Base-by-base conservation (phyloP, 352 stramenopile genomes). In the Bremia lactucae region DNA sequence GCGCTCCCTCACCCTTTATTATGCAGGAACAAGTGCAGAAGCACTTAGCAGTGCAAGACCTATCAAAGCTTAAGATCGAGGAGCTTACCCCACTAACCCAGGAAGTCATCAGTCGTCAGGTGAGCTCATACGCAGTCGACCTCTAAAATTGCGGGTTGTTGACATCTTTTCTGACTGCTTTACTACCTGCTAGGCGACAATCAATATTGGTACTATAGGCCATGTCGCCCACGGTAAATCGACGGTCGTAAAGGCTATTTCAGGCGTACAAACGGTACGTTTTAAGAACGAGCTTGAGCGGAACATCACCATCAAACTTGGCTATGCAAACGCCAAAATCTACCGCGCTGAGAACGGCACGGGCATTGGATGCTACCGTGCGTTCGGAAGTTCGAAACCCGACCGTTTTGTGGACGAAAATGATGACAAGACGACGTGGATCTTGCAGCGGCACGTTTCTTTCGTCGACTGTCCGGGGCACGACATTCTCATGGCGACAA, bases 291-390 rank as follows among this genome's bases (percentile, higher is more conserved):
- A 99, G 65, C 68, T 99, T 52, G 96, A 98, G 68, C 90, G 96
- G 60, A 99, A 99, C 80, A 99, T 99, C 68, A 99, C 97, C 43
- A 99, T 99, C 79, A 99, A 99, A 77, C 78, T 99, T n/a, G 96
- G 97, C 43, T 99, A 99, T 65, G 96, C 97, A 43, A 99, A 99
- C 67, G 97, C 96, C 39, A 99, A 99, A 78, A 98, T 99, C 68
- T 99, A 98, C 83, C 62, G 74, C 46, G 78, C 77, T 8, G 81
- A 93, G 55, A 88, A 85, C 42, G 73, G 67, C 36, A 55, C 68
- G 8, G 83, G 83, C 36, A 84, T 89, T 34, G 79, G 79, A 40
- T 87, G 73, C 57, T 97, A 95, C 72, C 70, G 83, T 40, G 85
- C 79, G 35, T 92, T 87, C 56, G 81, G 81, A 26, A 93, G 78